Conservation (phyloP, 2,329 filamentous ascomycete genomes). For the Fusarium guadeloupense region DNA sequence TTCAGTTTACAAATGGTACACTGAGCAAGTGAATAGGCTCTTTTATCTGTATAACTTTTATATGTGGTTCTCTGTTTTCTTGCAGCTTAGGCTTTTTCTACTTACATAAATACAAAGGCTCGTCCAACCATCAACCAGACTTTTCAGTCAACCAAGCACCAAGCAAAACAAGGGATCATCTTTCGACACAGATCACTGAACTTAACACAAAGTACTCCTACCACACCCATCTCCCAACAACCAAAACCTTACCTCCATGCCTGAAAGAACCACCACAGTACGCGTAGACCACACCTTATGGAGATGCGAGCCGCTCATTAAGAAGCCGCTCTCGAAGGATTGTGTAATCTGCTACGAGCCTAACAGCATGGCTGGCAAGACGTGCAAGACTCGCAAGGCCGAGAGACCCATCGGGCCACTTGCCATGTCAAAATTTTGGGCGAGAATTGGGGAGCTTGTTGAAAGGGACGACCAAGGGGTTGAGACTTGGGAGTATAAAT, state of each 20-base stretch:
- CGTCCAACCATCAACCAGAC: no score
- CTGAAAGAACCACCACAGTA: not conserved
- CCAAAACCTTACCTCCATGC: not conserved
- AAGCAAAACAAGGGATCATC: no score
- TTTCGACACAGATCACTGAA: no score
- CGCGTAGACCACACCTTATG: not conserved
- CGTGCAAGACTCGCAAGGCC: not conserved
- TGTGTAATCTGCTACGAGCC: not conserved
- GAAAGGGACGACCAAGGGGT: not conserved
- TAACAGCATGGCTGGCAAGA: not conserved
- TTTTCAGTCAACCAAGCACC: no score
- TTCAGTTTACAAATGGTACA: no score
- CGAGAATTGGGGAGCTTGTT: not conserved
- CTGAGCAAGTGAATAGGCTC: no score
- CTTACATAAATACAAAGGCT: no score
- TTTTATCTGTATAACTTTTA: no score
- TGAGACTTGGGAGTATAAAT: not conserved
- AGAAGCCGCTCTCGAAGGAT: not conserved
- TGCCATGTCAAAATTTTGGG: not conserved
- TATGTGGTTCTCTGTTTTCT: no score
- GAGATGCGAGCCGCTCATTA: no score
- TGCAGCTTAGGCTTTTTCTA: no score
- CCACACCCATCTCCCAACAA: not conserved
- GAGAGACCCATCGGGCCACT: not conserved
- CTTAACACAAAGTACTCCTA: not conserved